A percentile compares a stretch with the other conserved stretches of the same genome.
Conservation (phyloP, 441 rosid genomes). For the Croton setiger region DNA sequence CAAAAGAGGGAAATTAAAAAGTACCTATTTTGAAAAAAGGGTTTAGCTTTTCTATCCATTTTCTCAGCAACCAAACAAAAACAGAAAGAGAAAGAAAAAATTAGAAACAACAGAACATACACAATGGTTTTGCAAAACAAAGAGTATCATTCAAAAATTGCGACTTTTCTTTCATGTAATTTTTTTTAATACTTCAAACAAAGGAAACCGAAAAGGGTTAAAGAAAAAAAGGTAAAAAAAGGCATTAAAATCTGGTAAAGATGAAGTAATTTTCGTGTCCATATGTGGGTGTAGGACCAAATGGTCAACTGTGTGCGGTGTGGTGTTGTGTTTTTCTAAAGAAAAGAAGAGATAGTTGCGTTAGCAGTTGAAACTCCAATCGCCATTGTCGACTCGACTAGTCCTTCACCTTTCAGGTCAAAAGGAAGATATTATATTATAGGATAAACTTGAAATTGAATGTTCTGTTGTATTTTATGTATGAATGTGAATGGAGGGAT, state of each 20-base stretch:
- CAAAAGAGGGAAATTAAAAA: conserved; percentile 14
- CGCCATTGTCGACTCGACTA: not conserved
- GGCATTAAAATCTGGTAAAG: no score
- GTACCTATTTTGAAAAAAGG: not conserved
- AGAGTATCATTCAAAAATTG: not conserved
- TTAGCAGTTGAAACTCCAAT: not conserved
- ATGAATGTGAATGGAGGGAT: no score
- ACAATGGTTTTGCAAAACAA: not conserved
- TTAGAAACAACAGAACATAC: not conserved
- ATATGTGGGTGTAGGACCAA: no score
- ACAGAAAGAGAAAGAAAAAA: not conserved
- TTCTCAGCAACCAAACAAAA: not conserved
- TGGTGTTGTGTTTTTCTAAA: no score
- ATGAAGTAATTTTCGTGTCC: no score
- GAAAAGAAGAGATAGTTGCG: not conserved
- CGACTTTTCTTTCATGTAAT: no score
- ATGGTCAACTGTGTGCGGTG: not conserved
- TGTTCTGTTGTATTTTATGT: no score
- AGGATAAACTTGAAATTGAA: not conserved
- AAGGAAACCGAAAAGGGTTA: no score
- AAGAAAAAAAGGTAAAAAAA: no score
- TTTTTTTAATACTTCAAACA: no score
- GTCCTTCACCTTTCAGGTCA: not conserved
- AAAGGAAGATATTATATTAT: not conserved
- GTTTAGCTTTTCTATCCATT: conserved; percentile 2